These are phyloP conservation scores for Colletotrichum karsti DNA, from an alignment of 2,329 filamentous ascomycete species.

Conservation along the genomic window DNA sequence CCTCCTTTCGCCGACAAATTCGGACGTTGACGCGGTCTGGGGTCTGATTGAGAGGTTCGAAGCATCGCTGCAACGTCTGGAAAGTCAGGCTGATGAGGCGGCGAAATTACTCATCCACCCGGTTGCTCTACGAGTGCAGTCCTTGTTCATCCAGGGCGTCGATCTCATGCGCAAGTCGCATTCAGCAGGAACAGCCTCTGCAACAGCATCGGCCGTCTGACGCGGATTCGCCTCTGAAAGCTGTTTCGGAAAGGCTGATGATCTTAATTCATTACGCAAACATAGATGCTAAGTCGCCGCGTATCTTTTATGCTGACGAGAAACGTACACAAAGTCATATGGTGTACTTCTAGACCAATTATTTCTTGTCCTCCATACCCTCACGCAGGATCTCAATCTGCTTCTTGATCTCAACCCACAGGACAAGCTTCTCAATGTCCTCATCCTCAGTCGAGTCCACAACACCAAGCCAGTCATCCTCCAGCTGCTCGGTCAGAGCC, in stretches of 20 bases:
- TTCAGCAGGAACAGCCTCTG: neutral
- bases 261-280: too few species aligned
- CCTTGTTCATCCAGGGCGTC: constrained; percentile 47
- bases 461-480: constrained; percentile 49
- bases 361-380: constrained; percentile 57
- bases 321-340: neutral
- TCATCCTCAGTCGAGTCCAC: constrained; percentile 34
- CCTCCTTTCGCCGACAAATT: constrained; percentile 46
- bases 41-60: constrained; percentile 47
- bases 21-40: constrained; percentile 44
- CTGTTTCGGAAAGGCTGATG: too few species aligned
- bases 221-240: too few species aligned
- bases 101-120: constrained; percentile 44
- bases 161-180: neutral
- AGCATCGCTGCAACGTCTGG: constrained; percentile 43
- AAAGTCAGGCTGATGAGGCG: constrained; percentile 38
- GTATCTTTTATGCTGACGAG: neutral
- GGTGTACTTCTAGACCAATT: neutral
- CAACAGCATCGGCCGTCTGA: neutral
- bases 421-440: constrained; percentile 57
- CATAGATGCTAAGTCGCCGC: neutral
- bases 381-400: constrained; percentile 68
- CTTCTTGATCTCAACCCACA: constrained; percentile 71
- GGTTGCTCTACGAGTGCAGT: constrained; percentile 46
- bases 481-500: constrained; percentile 37